Evolutionary conservation across 495 filamentous ascomycete species (phyloP).

Genomic region (Aspergillus coremiiformis): DNA sequence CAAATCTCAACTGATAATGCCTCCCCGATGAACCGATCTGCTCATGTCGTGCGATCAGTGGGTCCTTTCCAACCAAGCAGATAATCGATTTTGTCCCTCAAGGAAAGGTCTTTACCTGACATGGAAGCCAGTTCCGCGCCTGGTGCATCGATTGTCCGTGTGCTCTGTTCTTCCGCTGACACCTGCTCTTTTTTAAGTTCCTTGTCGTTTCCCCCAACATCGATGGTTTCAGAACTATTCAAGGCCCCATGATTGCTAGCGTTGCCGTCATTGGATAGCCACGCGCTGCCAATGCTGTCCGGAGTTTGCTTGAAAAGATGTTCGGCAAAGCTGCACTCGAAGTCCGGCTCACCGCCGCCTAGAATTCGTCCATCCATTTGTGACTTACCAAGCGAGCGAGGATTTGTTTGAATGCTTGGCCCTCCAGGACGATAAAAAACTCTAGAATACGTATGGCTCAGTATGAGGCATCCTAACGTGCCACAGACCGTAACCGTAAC

Average conservation of each 20-base stretch:
- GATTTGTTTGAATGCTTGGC: neutral
- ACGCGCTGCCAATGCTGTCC: neutral
- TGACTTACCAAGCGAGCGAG: neutral
- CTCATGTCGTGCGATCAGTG: neutral
- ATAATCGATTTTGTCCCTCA: slow-evolving; percentile 30
- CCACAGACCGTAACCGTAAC: neutral
- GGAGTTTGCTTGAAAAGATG: neutral
- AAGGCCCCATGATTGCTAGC: neutral
- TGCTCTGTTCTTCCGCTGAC: neutral
- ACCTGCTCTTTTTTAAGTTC: neutral
- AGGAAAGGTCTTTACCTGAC: neutral
- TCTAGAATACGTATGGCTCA: neutral
- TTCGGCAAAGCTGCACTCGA: neutral
- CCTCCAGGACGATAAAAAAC: neutral
- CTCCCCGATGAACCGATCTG: neutral
- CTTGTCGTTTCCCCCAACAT: neutral
- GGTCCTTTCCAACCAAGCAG: slow-evolving; percentile 34
- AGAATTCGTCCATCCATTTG: neutral
- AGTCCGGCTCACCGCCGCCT: neutral
- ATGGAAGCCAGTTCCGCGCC: neutral
- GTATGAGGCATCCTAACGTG: neutral
- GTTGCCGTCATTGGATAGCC: neutral
- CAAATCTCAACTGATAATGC: neutral
- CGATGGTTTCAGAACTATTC: neutral
- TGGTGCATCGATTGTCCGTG: neutral